Percentiles rank a stretch among this genome's conserved stretches.
Conservation (phyloP, 1,284 basidiomycete genomes). For the Austroboletus novae-zelandiae region DNA sequence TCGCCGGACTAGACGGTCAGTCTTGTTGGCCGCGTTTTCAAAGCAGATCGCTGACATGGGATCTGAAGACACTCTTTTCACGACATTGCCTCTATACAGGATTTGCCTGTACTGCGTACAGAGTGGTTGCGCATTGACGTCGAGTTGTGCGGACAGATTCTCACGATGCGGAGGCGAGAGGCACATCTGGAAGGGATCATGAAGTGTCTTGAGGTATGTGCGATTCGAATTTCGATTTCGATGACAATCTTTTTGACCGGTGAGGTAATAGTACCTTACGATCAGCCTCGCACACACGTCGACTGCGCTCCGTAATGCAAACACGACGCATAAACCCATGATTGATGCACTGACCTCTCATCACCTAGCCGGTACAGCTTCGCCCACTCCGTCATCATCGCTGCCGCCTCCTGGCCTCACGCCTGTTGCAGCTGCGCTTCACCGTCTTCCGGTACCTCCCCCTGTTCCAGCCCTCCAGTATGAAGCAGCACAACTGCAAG, state of each 20-base stretch:
- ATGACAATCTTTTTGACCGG: not conserved
- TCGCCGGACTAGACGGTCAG: slow-evolving; percentile 19
- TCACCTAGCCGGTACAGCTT: slow-evolving; percentile 14
- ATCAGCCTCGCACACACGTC: slow-evolving; percentile 52
- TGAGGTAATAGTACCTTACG: slow-evolving; percentile 45
- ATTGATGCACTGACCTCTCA: slow-evolving; percentile 45
- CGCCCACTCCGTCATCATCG: slow-evolving; percentile 5
- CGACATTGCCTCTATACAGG: slow-evolving; percentile 46
- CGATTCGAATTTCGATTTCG: slow-evolving; percentile 4
- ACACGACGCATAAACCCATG: slow-evolving; percentile 47
- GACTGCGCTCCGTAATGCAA: slow-evolving; percentile 51
- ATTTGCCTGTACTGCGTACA: slow-evolving; percentile 45
- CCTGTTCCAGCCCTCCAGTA: slow-evolving; percentile 68
- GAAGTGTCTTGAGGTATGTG: slow-evolving; percentile 36
- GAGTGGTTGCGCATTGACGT: slow-evolving; percentile 75
- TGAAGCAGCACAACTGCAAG: slow-evolving; percentile 65
- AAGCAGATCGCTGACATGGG: slow-evolving; percentile 9
- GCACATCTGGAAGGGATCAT: slow-evolving; percentile 48
- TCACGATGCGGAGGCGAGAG: slow-evolving; percentile 66
- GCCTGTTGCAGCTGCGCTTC: slow-evolving; percentile 24
- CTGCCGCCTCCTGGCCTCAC: slow-evolving; percentile 6
- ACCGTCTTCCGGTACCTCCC: slow-evolving; percentile 23
- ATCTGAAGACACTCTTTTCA: slow-evolving; percentile 61
- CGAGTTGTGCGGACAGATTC: slow-evolving; percentile 68
- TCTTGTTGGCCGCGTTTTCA: not conserved